A percentile compares a stretch with the other conserved stretches of the same genome.
phyloP scores from a whole-genome alignment of 164 flowering plant genomes.

The Magnolia kwangsiensis region DNA sequence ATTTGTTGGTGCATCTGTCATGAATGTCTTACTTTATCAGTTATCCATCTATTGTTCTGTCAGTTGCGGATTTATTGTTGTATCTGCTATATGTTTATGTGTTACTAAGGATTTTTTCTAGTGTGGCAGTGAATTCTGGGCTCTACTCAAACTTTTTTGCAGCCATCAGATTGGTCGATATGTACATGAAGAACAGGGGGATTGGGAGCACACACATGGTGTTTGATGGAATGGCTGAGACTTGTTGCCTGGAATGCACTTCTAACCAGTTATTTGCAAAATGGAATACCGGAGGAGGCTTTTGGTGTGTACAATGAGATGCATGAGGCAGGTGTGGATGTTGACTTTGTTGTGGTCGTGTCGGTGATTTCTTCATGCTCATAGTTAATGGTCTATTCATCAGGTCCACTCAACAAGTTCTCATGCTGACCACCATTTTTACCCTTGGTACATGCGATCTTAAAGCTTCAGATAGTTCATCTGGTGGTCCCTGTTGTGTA shows the following conservation, averaged over 20 bases:
- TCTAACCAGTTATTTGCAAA: slow-evolving; percentile 8
- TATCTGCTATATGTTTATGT: too few species aligned
- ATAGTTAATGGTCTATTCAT: slow-evolving; percentile 6
- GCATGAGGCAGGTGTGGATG: neutral
- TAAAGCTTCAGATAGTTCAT: too few species aligned
- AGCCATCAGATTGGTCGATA: slow-evolving; percentile 3
- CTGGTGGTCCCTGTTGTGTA: too few species aligned
- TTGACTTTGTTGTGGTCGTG: slow-evolving; percentile 4
- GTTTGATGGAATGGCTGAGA: slow-evolving; percentile 5
- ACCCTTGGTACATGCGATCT: too few species aligned
- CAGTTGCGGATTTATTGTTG: too few species aligned
- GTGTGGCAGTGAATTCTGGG: slow-evolving; percentile 1
- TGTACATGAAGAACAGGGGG: slow-evolving; percentile 8
- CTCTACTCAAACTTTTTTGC: slow-evolving; percentile 6
- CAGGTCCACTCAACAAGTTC: neutral
- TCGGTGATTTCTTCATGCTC: slow-evolving; percentile 6
- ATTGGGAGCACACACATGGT: slow-evolving; percentile 5
- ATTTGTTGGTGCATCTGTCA: too few species aligned
- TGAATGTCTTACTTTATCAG: too few species aligned
- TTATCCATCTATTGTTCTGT: too few species aligned
- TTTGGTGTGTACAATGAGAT: slow-evolving; percentile 1
- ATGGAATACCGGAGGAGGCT: slow-evolving; percentile 11
- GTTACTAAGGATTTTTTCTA: too few species aligned
- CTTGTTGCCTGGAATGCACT: slow-evolving; percentile 14
- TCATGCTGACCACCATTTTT: too few species aligned